phyloP scores from a whole-genome alignment of 73 alveolate species.

The Paramecium biaurelia region DNA sequence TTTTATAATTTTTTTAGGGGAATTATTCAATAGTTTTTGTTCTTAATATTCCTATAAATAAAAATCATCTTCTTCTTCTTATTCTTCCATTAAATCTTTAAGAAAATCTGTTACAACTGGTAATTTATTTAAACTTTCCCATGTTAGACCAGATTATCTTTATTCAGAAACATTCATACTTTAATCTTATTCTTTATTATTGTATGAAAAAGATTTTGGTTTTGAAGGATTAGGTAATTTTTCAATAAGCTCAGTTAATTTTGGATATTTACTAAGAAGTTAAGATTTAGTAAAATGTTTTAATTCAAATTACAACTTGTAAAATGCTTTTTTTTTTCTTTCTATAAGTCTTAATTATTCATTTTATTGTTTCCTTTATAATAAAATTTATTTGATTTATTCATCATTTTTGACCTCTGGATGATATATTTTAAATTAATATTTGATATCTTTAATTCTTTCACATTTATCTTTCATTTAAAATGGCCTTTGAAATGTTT shows the following conservation, averaged over 20 bases:
- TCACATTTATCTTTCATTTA: background rate
- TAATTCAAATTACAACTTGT: background rate
- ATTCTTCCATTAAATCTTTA: background rate
- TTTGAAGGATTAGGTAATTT: background rate
- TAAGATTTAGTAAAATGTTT: background rate
- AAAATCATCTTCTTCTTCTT: background rate
- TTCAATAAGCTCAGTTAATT: background rate
- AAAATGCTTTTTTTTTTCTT: background rate
- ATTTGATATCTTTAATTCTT: background rate
- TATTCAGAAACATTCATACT: background rate
- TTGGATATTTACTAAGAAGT: background rate
- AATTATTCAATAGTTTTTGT: background rate
- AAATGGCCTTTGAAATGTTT: background rate
- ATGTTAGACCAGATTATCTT: background rate
- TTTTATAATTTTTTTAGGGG: background rate
- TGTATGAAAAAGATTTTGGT: background rate
- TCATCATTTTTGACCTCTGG: background rate
- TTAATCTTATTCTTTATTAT: background rate
- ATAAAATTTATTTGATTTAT: background rate
- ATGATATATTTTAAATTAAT: conserved; percentile 1
- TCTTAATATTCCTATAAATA: background rate
- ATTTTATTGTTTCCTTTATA: background rate
- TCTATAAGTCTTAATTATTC: background rate
- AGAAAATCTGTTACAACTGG: background rate
- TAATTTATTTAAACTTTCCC: conserved; percentile 1